A percentile compares a stretch with the other conserved stretches of the same genome.
phyloP scores from a whole-genome alignment of 2,329 filamentous ascomycete genomes.

The Colletotrichum scovillei region DNA sequence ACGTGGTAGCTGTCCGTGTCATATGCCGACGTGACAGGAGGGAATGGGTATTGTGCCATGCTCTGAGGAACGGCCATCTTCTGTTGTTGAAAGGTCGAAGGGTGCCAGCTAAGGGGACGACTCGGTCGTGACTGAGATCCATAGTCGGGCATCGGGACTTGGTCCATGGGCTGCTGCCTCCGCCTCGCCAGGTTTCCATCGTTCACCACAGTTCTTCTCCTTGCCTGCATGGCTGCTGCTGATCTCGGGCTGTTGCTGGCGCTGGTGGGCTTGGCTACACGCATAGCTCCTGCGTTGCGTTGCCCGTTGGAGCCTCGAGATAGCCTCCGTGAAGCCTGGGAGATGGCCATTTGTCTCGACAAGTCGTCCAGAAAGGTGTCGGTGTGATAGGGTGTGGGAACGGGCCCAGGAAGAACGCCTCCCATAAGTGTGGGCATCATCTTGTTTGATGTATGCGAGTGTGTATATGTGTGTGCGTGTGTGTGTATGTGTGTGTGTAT shows the following conservation, averaged over 20 bases:
- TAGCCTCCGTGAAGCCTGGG: conserved; percentile 58
- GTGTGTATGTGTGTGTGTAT: too few species aligned
- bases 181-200: conserved; percentile 58
- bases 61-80: conserved; percentile 42
- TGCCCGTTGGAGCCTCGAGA: conserved; percentile 63
- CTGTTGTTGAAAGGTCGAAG: conserved; percentile 60
- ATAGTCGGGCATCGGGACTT: conserved; percentile 51
- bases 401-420: conserved; percentile 44
- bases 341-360: conserved; percentile 61
- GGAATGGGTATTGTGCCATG: conserved; percentile 54
- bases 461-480: not conserved
- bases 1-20: conserved; percentile 54
- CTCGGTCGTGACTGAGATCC: conserved; percentile 50
- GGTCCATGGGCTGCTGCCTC: conserved; percentile 60
- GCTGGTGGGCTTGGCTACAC: conserved; percentile 74
- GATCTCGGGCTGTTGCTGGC: conserved; percentile 76
- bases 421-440: conserved; percentile 51
- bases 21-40: conserved; percentile 49
- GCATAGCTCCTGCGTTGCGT: conserved; percentile 62
- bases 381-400: conserved; percentile 47
- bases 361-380: conserved; percentile 63
- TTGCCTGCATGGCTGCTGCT: conserved; percentile 56
- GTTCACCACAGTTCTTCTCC: conserved; percentile 68
- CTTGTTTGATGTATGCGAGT: not conserved
- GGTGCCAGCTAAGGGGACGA: conserved; percentile 82